Evolutionary conservation across 306 rosid genomes (phyloP).

Genomic region (Elaeagnus macrophylla): DNA sequence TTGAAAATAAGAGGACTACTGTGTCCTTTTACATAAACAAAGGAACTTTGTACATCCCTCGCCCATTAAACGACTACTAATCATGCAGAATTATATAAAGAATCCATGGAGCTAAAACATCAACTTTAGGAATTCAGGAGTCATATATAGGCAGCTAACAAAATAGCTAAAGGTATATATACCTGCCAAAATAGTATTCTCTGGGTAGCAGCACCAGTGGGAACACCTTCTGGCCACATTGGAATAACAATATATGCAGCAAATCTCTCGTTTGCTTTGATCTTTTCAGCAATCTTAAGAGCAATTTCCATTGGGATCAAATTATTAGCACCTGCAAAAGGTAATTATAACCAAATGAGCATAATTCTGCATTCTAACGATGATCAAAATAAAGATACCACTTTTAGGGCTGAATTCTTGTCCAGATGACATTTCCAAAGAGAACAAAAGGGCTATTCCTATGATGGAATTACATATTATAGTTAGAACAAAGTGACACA

Average conservation of each 20-base stretch:
- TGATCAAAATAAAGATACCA: constrained; percentile 5
- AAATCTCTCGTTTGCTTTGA: constrained; percentile 84
- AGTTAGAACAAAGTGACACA: no score
- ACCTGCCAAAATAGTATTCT: constrained; percentile 99
- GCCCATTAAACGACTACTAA: no score
- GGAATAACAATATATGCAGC: constrained; percentile 89
- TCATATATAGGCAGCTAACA: not conserved
- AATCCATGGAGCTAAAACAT: not conserved
- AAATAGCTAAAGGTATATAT: constrained; percentile 18
- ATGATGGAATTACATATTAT: no score
- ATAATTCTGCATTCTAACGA: constrained; percentile 12
- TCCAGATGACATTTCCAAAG: not conserved
- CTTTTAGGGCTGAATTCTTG: not conserved
- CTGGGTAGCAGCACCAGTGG: constrained; percentile 82
- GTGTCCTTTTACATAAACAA: no score
- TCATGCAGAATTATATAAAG: no score
- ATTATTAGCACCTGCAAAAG: constrained; percentile 83
- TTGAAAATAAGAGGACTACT: no score
- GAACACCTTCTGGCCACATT: constrained; percentile 99
- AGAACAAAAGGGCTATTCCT: not conserved
- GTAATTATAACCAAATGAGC: constrained; percentile 1
- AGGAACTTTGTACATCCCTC: no score
- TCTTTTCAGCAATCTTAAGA: constrained; percentile 80
- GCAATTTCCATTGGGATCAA: constrained; percentile 97
- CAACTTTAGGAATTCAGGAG: not conserved